Evolutionary conservation across 2,329 filamentous ascomycete species (phyloP), one percentile per base, ranked within the genome.

Genomic region (Pseudonectria foliicola): DNA sequence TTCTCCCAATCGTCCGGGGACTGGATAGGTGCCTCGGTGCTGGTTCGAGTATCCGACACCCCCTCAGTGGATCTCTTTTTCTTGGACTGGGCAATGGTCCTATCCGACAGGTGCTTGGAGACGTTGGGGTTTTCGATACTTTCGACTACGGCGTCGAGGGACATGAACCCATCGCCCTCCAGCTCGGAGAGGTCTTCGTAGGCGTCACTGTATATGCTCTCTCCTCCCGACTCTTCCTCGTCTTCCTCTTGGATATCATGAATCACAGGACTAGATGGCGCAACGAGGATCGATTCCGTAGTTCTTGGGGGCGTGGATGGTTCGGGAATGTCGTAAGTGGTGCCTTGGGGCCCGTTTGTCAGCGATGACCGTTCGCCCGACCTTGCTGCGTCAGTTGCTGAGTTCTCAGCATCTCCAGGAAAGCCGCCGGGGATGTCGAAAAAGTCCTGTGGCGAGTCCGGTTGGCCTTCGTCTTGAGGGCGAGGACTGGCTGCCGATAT

Each of bases 161-260:
- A 88, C 50, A 77, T 68, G 49, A 86, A 89, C 0, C 80, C 83
- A 30, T 75, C 73, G 3, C 71, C 73, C 26, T 82, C 79, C 4
- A 69, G 52, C 11, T 85, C 79, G 0, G 75, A 75, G 0, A 82
- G 63, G 40, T 87, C 81, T 57, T 89, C 85, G 35, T 81, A 81
- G 1, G 84, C 84, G 57, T 89, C 85, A 44, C 80, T 86, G 53
- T 85, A 89, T 15, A 85, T 70, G 41, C 73, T 80, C 32, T 63
- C 66, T 11, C 62, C 62, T 36, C 78, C 75, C 3, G 56, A 54
- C 5, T 57, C 63, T n/a, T 72, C 64, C 2, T 64, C 18, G 18
- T 5, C 55, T n/a, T 60, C 60, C 34, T 62, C 58, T 31, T 48
- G 45, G 11, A 60, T 63, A 26, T 61, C 54, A 26, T 56, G 50